A percentile compares a stretch with the other conserved stretches of the same genome.
phyloP scores from a whole-genome alignment of 1,284 basidiomycete genomes.

The Sporisorium graminicola region DNA sequence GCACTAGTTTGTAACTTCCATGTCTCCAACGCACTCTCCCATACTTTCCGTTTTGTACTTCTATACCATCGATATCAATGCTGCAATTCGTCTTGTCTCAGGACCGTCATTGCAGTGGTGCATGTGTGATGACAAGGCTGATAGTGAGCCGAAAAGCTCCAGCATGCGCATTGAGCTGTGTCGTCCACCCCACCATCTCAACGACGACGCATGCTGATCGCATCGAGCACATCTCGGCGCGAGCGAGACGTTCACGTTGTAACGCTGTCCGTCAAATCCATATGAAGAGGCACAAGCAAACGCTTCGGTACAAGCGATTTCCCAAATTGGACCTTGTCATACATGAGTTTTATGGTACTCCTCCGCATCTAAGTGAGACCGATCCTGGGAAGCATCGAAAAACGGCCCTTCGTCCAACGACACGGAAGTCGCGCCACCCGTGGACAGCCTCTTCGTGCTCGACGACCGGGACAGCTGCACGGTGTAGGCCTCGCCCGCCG shows the following conservation, averaged over 20 bases:
- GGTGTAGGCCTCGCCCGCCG: neutral
- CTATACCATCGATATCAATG: slow-evolving; percentile 13
- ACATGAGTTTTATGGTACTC: neutral
- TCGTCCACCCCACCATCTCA: too few species aligned
- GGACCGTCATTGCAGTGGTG: neutral
- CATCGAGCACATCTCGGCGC: too few species aligned
- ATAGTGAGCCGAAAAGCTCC: too few species aligned
- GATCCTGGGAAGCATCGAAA: slow-evolving; percentile 25
- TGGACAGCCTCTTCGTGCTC: neutral
- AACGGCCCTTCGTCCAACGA: slow-evolving; percentile 28
- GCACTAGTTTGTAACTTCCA: neutral
- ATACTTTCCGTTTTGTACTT: slow-evolving; percentile 2
- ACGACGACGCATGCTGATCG: too few species aligned
- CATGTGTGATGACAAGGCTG: too few species aligned
- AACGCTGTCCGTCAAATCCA: too few species aligned
- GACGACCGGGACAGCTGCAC: slow-evolving; percentile 6
- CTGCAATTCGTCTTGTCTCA: neutral
- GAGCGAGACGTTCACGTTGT: too few species aligned
- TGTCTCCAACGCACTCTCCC: neutral
- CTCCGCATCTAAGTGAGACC: too few species aligned
- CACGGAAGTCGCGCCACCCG: slow-evolving; percentile 10
- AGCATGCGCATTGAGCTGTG: too few species aligned
- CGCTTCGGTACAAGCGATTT: too few species aligned
- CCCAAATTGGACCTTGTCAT: too few species aligned
- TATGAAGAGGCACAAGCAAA: too few species aligned